phyloP scores from a whole-genome alignment of 2,329 filamentous ascomycete species.

The Trichoderma sp. region DNA sequence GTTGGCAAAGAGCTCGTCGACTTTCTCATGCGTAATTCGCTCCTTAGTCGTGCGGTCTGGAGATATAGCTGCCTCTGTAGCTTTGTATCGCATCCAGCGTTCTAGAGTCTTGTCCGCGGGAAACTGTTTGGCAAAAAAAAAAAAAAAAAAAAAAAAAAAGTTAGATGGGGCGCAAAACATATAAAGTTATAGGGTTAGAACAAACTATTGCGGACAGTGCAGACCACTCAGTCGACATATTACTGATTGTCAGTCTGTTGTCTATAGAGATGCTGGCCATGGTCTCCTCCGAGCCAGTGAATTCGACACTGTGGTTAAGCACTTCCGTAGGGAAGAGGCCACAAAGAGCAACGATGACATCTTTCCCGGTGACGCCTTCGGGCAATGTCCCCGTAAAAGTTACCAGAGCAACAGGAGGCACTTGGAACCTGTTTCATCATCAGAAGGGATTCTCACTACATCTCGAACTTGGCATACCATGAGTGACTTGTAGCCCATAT shows the following conservation, averaged over 20 bases:
- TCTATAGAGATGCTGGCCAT: constrained; percentile 66
- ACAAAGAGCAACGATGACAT: constrained; percentile 87
- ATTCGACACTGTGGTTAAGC: constrained; percentile 87
- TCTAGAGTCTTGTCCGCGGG: constrained; percentile 72
- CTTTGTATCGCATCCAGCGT: constrained; percentile 73
- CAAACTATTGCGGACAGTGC: constrained; percentile 56
- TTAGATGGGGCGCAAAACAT: too few relatives aligned
- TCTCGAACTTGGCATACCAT: too few relatives aligned
- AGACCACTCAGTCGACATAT: constrained; percentile 82
- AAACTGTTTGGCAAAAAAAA: too few relatives aligned
- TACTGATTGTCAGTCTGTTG: constrained; percentile 69
- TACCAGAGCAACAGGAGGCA: constrained; percentile 78
- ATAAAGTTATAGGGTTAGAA: background rate
- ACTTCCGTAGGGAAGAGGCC: constrained; percentile 86
- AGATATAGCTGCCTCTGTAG: constrained; percentile 67
- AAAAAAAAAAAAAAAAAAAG: too few relatives aligned
- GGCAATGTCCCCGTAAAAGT: constrained; percentile 74
- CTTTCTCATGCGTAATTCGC: constrained; percentile 66
- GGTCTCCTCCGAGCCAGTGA: constrained; percentile 75
- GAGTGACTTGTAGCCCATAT: too few relatives aligned
- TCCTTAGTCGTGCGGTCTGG: constrained; percentile 47
- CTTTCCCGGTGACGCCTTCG: constrained; percentile 82
- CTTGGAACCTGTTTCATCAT: too few relatives aligned
- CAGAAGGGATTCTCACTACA: too few relatives aligned
- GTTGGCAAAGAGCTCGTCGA: constrained; percentile 70